Base-by-base conservation (phyloP, 108 stramenopile genomes). In the Aurantiochytrium sp. region DNA sequence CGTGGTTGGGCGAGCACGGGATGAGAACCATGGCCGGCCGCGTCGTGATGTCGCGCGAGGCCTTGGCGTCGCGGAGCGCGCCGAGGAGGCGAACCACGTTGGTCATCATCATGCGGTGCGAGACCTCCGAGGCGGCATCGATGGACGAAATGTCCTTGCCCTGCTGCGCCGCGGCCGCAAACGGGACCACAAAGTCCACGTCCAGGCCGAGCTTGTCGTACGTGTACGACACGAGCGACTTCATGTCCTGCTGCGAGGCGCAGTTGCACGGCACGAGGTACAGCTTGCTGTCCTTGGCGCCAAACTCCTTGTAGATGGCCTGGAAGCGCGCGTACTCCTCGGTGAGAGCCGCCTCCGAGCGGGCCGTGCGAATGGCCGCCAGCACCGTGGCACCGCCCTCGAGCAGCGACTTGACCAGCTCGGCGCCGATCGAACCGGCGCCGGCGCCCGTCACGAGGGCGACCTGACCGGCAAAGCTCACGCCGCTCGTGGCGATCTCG, bases 61-160 rank as follows among this genome's bases (percentile, higher is more conserved):
- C 4, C 54, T 88, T 88, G 55, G 68, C 73, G 8, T 69, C 37
- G 10, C 10, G 4, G 21, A 88, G 34, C 10, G 31, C 73, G 32
- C 87, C 87, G 32, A 88, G 34, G 19, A 88, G 73, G 6, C 87
- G 50, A 6, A 88, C 85, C 15, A 87, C 86, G 54, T 88, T 88
- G 50, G 87, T 88, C 73, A 88, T 32, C 87, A 88, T 88, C 31
- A 88, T 69, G 54, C 87, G 87, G 55, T 88, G 87, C 31, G 87
- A 69, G 6, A 81, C 27, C 87, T 88, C 87, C 0, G 73, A 85
- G n/a, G 17, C 10, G 36, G 37, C 68, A 50, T 88, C 87, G 21
- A 88, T 50, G 30, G 36, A 68, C 10, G 37, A 36, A n/a, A 88
- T 52, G 48, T 87, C 85, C 41, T 42, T 39, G 32, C 87, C 87